Conservation (phyloP, 257 asterid species). For the Gentiana dahurica region DNA sequence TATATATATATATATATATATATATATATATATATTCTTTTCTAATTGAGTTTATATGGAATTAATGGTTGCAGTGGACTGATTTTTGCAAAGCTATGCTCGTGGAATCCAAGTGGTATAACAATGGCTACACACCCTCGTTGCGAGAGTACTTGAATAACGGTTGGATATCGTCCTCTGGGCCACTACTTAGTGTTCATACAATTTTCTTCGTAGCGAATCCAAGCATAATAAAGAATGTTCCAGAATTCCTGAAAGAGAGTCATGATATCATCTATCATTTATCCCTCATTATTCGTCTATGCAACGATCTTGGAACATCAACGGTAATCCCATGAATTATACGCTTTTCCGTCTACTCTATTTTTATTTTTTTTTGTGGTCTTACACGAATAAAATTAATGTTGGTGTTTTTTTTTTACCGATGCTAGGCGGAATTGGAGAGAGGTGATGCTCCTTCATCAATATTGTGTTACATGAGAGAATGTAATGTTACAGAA, state of each 20-base stretch:
- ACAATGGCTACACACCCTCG: conserved; percentile 31
- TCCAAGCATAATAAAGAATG: not conserved
- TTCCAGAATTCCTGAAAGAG: conserved; percentile 12
- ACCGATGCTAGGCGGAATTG: conserved; percentile 29
- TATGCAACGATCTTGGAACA: conserved; percentile 19
- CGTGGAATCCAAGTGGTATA: too few relatives aligned
- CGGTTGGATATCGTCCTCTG: too few relatives aligned
- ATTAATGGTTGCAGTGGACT: conserved; percentile 23
- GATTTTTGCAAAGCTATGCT: too few relatives aligned
- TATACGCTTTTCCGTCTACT: not conserved
- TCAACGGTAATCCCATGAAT: conserved; percentile 21
- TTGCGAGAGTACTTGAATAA: conserved; percentile 25
- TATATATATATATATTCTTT: conserved; percentile 51
- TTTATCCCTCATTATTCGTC: too few relatives aligned
- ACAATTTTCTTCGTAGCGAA: conserved; percentile 25
- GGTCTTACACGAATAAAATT: too few relatives aligned
- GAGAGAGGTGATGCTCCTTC: conserved; percentile 1
- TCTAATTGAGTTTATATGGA: conserved; percentile 45
- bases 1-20: not conserved
- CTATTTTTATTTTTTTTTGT: not conserved
- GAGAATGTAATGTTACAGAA: conserved; percentile 14
- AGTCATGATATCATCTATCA: not conserved
- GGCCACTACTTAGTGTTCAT: conserved; percentile 26
- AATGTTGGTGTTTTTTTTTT: too few relatives aligned
- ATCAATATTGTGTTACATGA: too few relatives aligned